Evolutionary conservation across 2,329 filamentous ascomycete species (phyloP).

Genomic region (Dactylellina haptotyla): DNA sequence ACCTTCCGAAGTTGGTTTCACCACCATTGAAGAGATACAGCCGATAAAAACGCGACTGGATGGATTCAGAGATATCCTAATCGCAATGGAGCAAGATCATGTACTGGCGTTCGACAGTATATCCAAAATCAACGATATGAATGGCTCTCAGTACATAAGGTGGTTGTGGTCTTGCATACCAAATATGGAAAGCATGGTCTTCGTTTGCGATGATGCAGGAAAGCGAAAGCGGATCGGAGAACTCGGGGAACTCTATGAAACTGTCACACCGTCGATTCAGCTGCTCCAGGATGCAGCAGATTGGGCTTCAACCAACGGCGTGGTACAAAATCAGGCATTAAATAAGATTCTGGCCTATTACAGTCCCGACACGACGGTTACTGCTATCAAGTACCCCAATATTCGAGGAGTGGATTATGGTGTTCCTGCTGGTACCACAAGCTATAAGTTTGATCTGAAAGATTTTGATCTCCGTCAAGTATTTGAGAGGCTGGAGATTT

Average conservation of each 20-base stretch:
- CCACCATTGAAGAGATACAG: not conserved
- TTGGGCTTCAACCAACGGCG: not conserved
- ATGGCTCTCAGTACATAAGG: not conserved
- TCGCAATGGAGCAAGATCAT: not conserved
- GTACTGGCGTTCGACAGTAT: not conserved
- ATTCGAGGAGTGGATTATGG: slow-evolving; percentile 1
- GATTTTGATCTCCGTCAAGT: not conserved
- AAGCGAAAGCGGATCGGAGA: not conserved
- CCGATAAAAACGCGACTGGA: not conserved
- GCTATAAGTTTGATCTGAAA: not conserved
- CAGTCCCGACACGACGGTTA: not conserved
- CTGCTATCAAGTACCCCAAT: not conserved
- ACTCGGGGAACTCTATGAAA: not conserved
- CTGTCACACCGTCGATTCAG: not conserved
- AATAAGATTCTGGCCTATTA: slow-evolving; percentile 1
- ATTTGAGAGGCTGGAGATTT: not conserved
- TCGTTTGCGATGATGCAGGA: not conserved
- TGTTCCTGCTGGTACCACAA: not conserved
- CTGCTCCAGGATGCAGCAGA: not conserved
- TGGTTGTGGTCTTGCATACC: not conserved
- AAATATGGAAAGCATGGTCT: not conserved
- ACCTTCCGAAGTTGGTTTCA: not conserved
- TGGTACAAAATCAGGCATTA: not conserved
- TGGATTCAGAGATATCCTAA: not conserved
- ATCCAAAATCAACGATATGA: not conserved